Base-by-base conservation (phyloP, 2,329 filamentous ascomycete genomes). In the Ophiocordyceps polyrhachis-furcata region DNA sequence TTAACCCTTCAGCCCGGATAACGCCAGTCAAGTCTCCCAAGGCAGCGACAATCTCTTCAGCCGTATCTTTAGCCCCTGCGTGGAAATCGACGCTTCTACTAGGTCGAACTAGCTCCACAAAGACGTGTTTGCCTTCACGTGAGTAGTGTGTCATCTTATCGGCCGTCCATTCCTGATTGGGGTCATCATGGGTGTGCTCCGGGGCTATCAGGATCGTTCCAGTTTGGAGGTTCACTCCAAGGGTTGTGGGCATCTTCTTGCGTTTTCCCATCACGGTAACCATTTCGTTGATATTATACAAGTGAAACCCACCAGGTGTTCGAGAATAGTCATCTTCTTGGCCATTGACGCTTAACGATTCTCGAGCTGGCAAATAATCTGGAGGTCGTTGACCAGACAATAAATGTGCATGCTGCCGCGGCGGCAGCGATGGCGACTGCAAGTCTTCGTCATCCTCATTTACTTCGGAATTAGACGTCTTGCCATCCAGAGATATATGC, bases 281-380 rank as follows among this genome's bases (percentile, higher is more conserved):
- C 83, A 94, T 94, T 63, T 96, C 89, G 58, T 88, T 93, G 55
- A 96, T 88, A 55, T 94, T 95, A 64, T 95, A 96, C 61, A 96
- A 71, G 57, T 93, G 88, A 57, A 88, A 96, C 2, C 84, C 85
- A 17, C 84, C 83, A 5, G 84, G 83, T 2, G 81, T 79, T 28
- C 60, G 59, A 35, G 66, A 65, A 15, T 68, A 68, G 31, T 75
- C 69, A 38, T 58, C 52, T 17, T 8, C 32, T 44, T 42, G 38
- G 15, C 44, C 23, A 11, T 43, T 23, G 21, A 32, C 32, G 37
- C 41, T 28, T 28, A 7, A 44, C 28, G 28, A 38, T 20, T n/a
- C 28, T 17, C 7, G 43, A 40, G 13, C 17, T 14, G 45, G 31
- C 8, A 6, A 17, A 8, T 9, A n/a, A 17, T 42, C 29, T 21